Percentiles rank a stretch among this genome's conserved stretches.
Evolutionary conservation across 352 stramenopile genomes (phyloP).

Genomic region (Globisporangium echinulatum): DNA sequence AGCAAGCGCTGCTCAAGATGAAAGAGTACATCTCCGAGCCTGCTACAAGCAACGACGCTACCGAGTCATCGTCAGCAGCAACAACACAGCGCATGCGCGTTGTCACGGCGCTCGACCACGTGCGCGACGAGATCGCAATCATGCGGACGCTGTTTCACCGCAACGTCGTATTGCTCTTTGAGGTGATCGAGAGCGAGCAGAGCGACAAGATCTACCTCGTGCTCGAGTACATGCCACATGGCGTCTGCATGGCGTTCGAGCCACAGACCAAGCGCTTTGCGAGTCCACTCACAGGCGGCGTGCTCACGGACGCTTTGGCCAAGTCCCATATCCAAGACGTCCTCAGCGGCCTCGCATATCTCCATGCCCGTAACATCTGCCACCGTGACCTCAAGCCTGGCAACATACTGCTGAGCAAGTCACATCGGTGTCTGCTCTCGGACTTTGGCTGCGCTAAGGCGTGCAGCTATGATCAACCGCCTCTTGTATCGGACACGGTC

Average conservation of each 20-base stretch:
- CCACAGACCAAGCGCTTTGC: conserved; percentile 62
- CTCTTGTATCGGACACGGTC: conserved; percentile 62
- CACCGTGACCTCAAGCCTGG: conserved; percentile 90
- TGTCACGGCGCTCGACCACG: conserved; percentile 73
- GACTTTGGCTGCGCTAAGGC: conserved; percentile 80
- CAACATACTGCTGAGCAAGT: conserved; percentile 83
- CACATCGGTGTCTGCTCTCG: conserved; percentile 71
- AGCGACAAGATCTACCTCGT: conserved; percentile 84
- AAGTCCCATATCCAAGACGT: conserved; percentile 66
- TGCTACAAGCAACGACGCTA: not conserved
- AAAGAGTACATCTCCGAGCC: conserved; percentile 65
- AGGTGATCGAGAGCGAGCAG: conserved; percentile 79
- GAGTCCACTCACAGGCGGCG: conserved; percentile 44
- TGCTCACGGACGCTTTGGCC: conserved; percentile 58
- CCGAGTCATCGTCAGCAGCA: conserved; percentile 1
- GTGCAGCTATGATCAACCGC: too few relatives aligned
- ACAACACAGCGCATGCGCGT: conserved; percentile 41
- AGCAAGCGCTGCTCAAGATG: conserved; percentile 60
- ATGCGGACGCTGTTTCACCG: conserved; percentile 87
- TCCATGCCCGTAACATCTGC: conserved; percentile 69
- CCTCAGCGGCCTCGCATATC: conserved; percentile 70
- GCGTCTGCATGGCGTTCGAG: conserved; percentile 79
- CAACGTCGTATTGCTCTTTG: conserved; percentile 88
- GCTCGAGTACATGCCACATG: conserved; percentile 79
- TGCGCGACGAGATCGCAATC: conserved; percentile 82